Base-by-base conservation (phyloP, 2,329 filamentous ascomycete genomes). In the Xylaria sp. region DNA sequence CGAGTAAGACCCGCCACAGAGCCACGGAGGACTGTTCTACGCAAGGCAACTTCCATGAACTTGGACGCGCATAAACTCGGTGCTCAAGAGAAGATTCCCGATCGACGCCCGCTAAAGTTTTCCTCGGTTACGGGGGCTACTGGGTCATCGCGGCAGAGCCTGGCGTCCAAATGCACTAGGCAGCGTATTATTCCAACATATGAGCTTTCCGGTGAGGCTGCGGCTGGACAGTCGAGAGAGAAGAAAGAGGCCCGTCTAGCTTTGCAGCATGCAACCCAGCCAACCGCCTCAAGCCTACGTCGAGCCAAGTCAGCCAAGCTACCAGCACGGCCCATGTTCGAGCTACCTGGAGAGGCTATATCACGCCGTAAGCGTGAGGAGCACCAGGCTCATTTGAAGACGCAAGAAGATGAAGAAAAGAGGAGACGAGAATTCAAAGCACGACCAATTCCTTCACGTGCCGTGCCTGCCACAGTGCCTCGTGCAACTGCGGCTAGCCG, bases 361-460 rank as follows among this genome's bases (percentile, higher is more conserved):
- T 82, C 66, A 80, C 88, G 75, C 78, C 86, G 71, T 79, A 82
- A 57, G 82, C 87, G 69, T 79, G 84, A 60, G 59, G 83, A 81
- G 67, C 77, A 87, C 49, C 81, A 80, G 65, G 82, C 80, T 6
- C 83, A 80, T 65, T 75, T 89, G 45, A 82, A 78, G 64, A 80
- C 80, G 3, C 80, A 88, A 69, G 85, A 87, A 68, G 86, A 88
- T 67, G 86, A 88, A 67, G 84, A 87, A 63, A 82, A 79, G 23
- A 85, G 80, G 73, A 81, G 82, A 58, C 84, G 87, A 58, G 85
- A 89, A 69, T 89, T 89, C 78, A 89, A 88, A 73, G 87, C 87
- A 5, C 81, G 81, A 37, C 87, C 87, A 17, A 72, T 86, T 38
- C 82, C 82, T 43, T 75, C 78, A 56, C 82, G 78, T 57, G 71